Conservation (phyloP, 2,329 filamentous ascomycete species). For the Aspergillus viridinutans region DNA sequence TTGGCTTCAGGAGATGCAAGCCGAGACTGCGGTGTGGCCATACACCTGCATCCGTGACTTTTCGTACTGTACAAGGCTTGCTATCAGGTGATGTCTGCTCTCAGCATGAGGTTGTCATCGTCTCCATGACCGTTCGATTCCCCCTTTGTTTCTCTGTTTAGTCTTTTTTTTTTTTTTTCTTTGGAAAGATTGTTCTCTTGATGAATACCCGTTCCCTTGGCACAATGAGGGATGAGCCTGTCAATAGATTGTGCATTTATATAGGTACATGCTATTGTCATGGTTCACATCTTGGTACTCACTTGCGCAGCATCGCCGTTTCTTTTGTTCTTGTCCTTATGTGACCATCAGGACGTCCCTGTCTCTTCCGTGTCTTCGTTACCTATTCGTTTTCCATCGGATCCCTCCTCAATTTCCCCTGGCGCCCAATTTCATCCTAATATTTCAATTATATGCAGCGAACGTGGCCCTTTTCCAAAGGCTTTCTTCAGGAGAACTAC, state of each 20-base stretch:
- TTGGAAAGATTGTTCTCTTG: constrained; percentile 27
- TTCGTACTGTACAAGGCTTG: constrained; percentile 23
- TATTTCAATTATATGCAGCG: background rate
- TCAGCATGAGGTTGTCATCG: constrained; percentile 33
- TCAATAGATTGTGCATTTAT: constrained; percentile 25
- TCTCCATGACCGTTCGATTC: constrained; percentile 40
- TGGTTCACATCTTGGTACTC: constrained; percentile 7
- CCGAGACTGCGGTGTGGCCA: constrained; percentile 18
- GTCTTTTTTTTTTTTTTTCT: constrained; percentile 15
- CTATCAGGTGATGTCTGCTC: constrained; percentile 28
- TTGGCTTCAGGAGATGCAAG: constrained; percentile 16
- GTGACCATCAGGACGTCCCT: background rate
- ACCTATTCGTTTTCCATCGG: background rate
- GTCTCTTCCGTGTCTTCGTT: background rate
- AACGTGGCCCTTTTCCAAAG: background rate
- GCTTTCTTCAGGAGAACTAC: background rate
- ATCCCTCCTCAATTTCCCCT: background rate
- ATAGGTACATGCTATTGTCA: constrained; percentile 20
- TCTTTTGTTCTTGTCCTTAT: constrained; percentile 3
- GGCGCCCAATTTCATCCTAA: background rate
- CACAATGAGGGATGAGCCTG: constrained; percentile 25
- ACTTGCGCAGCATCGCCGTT: constrained; percentile 1
- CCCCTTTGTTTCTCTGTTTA: constrained; percentile 34
- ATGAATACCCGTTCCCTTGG: constrained; percentile 19
- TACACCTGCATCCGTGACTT: constrained; percentile 19